phyloP scores from a whole-genome alignment of 2,329 filamentous ascomycete genomes.

The Fusarium redolens region DNA sequence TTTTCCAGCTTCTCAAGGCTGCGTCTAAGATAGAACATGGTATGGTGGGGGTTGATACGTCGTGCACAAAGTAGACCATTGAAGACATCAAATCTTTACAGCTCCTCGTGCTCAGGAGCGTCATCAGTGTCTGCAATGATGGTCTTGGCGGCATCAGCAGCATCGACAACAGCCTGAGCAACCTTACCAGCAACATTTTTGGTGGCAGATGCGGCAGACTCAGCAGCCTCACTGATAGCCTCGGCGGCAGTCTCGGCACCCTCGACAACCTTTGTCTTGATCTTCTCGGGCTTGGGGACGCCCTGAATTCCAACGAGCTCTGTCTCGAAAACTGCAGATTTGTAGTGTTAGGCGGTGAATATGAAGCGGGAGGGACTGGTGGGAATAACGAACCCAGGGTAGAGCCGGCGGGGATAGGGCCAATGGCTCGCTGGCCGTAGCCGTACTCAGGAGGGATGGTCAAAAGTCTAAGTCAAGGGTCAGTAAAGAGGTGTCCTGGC shows the following conservation, averaged over 20 bases:
- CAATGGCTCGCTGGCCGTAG: slow-evolving; percentile 81
- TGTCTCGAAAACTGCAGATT: slow-evolving; percentile 81
- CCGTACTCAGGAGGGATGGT: slow-evolving; percentile 89
- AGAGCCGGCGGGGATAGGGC: slow-evolving; percentile 84
- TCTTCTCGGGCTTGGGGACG: slow-evolving; percentile 61
- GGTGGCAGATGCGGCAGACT: slow-evolving; percentile 49
- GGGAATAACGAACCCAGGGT: slow-evolving; percentile 71
- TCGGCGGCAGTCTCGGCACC: slow-evolving; percentile 43
- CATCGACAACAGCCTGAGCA: slow-evolving; percentile 58
- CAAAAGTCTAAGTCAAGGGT: slow-evolving; percentile 67
- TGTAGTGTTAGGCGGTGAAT: slow-evolving; percentile 26
- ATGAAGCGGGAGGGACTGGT: slow-evolving; percentile 17
- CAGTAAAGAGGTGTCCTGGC: slow-evolving; percentile 12
- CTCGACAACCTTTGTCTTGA: slow-evolving; percentile 42
- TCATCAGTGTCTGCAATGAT: slow-evolving; percentile 66
- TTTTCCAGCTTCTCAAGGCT: slow-evolving; percentile 12
- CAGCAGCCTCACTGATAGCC: slow-evolving; percentile 52
- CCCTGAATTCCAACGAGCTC: slow-evolving; percentile 87
- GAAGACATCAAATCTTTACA: slow-evolving; percentile 52
- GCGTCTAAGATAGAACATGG: slow-evolving; percentile 1
- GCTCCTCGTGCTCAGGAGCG: slow-evolving; percentile 68
- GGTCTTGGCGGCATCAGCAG: slow-evolving; percentile 64
- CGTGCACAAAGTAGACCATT: slow-evolving; percentile 24
- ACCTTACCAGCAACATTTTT: slow-evolving; percentile 59
- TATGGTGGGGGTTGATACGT: slow-evolving; percentile 6